phyloP scores from a whole-genome alignment of 192 early-diverging fungal species.

The Coemansia sp. region DNA sequence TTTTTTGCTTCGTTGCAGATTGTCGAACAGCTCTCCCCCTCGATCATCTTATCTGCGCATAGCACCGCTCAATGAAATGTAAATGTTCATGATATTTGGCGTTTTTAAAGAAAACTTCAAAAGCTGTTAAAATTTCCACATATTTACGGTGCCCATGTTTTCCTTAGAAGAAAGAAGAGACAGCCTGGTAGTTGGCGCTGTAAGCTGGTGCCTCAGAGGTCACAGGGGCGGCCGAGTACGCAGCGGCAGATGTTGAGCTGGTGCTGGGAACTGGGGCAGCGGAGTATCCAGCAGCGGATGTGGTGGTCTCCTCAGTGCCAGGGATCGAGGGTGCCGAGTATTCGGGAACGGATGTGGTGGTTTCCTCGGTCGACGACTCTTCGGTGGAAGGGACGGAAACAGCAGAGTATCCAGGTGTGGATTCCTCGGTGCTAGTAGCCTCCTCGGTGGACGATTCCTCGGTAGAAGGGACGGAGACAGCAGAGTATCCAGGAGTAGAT shows the following conservation, averaged over 20 bases:
- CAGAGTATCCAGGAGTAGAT: conserved; percentile 6
- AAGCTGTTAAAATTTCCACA: neutral
- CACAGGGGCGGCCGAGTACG: neutral
- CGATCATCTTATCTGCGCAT: too few species aligned
- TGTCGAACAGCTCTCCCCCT: too few species aligned
- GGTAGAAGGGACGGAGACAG: neutral
- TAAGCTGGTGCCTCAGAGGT: conserved; percentile 21
- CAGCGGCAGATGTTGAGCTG: conserved; percentile 2
- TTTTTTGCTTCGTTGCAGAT: too few species aligned
- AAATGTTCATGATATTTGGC: too few species aligned
- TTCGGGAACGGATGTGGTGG: conserved; percentile 7
- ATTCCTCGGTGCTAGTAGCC: conserved; percentile 10
- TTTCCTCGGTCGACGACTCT: conserved; percentile 18
- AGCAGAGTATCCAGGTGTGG: conserved; percentile 5
- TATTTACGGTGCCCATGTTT: neutral
- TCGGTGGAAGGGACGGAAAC: conserved; percentile 1
- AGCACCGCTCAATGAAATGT: neutral
- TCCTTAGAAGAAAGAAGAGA: conserved; percentile 39
- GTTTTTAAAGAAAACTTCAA: neutral
- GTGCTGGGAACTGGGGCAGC: conserved; percentile 14
- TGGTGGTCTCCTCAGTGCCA: conserved; percentile 13
- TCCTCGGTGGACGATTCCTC: conserved; percentile 25
- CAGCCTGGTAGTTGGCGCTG: conserved; percentile 27
- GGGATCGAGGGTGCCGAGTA: conserved; percentile 3
- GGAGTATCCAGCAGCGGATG: conserved; percentile 1